Percentiles rank a stretch among this genome's conserved stretches.
These are phyloP conservation scores for Crotalaria pallida DNA, from an alignment of 306 rosid genomes.

Conservation along the genomic window DNA sequence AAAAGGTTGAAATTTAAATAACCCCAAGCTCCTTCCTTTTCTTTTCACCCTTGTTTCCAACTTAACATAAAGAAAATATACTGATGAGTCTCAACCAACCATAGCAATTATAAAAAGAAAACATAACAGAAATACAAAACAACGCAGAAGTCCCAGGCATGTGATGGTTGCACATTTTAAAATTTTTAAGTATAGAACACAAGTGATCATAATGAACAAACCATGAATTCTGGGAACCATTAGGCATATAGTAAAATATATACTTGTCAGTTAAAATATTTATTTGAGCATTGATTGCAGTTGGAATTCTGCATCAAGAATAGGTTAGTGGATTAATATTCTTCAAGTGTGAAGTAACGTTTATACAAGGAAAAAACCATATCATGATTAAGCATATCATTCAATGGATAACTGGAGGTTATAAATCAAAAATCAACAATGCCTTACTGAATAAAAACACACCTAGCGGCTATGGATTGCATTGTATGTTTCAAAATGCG, in stretches of 20 bases:
- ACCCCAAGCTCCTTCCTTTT: not conserved
- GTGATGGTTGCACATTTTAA: not conserved
- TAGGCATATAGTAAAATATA: not conserved
- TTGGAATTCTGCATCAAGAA: not conserved
- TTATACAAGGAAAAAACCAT: not conserved
- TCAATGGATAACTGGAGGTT: not conserved
- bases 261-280: not conserved
- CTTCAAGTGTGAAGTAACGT: not conserved
- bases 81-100: not conserved
- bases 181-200: not conserved
- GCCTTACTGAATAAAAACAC: constrained; percentile 8
- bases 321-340: not conserved
- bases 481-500: constrained; percentile 79
- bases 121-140: not conserved
- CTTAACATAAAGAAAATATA: not conserved
- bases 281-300: not conserved
- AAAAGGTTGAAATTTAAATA: not conserved
- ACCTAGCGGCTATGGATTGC: constrained; percentile 56
- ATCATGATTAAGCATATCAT: not conserved
- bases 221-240: not conserved
- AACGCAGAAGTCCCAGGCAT: not conserved
- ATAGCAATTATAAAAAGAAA: not conserved
- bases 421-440: not conserved
- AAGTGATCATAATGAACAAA: not conserved
- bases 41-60: not conserved